These are phyloP conservation scores for Singerocomus rubriflavus DNA, from an alignment of 1,284 basidiomycete species.

Conservation along the genomic window DNA sequence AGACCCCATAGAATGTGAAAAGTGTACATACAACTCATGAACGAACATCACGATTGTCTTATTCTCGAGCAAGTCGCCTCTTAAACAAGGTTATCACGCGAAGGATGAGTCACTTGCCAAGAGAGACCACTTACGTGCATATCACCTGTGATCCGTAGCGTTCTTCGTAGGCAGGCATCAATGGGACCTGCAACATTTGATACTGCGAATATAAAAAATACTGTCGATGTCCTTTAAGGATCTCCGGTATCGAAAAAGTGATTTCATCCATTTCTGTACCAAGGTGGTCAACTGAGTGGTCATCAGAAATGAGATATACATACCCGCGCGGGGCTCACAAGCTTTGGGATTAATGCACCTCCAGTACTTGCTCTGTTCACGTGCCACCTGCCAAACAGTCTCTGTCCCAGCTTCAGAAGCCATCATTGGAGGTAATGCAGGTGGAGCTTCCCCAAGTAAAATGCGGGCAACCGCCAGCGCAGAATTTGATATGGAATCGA, in stretches of 20 bases:
- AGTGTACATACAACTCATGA: slow-evolving; percentile 80
- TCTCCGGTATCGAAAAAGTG: slow-evolving; percentile 68
- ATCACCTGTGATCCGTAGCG: slow-evolving; percentile 78
- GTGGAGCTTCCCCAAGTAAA: slow-evolving; percentile 84
- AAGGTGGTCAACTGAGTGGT: slow-evolving; percentile 3
- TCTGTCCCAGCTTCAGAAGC: slow-evolving; percentile 80
- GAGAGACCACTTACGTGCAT: slow-evolving; percentile 64
- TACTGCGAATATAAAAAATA: slow-evolving; percentile 72
- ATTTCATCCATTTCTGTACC: slow-evolving; percentile 53
- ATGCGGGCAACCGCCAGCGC: slow-evolving; percentile 84
- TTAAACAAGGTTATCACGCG: slow-evolving; percentile 28
- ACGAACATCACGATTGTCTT: slow-evolving; percentile 77
- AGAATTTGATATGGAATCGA: slow-evolving; percentile 85
- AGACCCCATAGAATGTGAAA: not conserved
- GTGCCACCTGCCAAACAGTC: slow-evolving; percentile 84
- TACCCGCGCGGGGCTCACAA: slow-evolving; percentile 77
- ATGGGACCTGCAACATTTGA: slow-evolving; percentile 77
- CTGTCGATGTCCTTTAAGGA: slow-evolving; percentile 83
- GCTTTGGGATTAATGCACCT: slow-evolving; percentile 76
- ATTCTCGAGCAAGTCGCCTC: slow-evolving; percentile 64
- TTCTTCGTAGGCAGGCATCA: slow-evolving; percentile 67
- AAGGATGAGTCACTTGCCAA: not conserved
- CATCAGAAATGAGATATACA: slow-evolving; percentile 3
- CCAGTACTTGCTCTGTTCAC: slow-evolving; percentile 90
- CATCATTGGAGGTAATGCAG: slow-evolving; percentile 63